Evolutionary conservation across 495 filamentous ascomycete species (phyloP), one percentile per base, ranked within the genome.

Genomic region (Penicillium simplicissimum): DNA sequence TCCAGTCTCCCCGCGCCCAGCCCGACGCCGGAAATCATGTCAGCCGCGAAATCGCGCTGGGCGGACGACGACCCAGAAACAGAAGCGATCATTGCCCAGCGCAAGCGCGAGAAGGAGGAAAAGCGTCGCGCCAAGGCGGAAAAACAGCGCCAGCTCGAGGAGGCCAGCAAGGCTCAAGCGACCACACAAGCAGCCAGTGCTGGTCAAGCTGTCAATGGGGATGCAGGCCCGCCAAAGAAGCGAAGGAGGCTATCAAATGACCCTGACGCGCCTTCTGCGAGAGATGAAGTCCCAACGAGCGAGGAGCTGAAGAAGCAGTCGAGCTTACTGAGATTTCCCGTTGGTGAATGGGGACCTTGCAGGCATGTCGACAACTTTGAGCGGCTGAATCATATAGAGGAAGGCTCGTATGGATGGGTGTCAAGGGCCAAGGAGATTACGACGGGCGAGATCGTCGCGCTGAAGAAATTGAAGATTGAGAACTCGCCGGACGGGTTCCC

Each of bases 391-490:
- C 90, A 95, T 74, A 98, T 98, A 68, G 95, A 98, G 72, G 95
- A 98, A 74, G 95, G 95, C 55, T 90, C 91, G 1, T 98, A 98
- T 76, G 95, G 95, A 54, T 93, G 87, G 85, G 95, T 98, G 4
- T 93, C 94, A 42, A 79, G 95, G 31, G 95, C 94, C 8, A 86
- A 81, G 61, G 92, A 97, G 71, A 83, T 82, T 11, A 81, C 81
- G 4, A 96, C 95, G 1, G 92, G 92, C 8, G 87, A 92, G 60
- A 82, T 98, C 8, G 93, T 98, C 21, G 95, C 95, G 40, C 76
- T 98, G 65, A 98, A 98, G 82, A 89, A 92, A 71, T 82, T 98
- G 54, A 98, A 98, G 81, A 87, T 97, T 78, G 91, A 97, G 62
- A 84, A 88, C 70, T 81, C 81, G 61, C 87, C 89, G 63, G 88